A percentile compares a stretch with the other conserved stretches of the same genome.
phyloP scores from a whole-genome alignment of 257 asterid genomes.

The Capsicum rhomboideum region DNA sequence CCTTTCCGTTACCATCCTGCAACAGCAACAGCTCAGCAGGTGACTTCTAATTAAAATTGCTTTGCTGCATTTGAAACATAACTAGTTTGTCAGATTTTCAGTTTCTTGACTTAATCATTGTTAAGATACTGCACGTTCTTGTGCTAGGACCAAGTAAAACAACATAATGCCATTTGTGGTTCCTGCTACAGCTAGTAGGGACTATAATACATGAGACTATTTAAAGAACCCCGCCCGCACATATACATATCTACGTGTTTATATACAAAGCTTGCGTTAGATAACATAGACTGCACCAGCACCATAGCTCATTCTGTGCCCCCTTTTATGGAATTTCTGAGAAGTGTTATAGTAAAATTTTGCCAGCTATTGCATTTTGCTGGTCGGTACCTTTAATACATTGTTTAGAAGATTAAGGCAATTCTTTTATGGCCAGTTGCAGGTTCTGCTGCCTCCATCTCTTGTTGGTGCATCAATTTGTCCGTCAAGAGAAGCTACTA shows the following conservation, averaged over 20 bases:
- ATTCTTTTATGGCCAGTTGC: conserved; percentile 8
- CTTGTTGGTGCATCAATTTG: conserved; percentile 16
- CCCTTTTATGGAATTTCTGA: background rate
- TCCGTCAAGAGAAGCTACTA: conserved; percentile 6
- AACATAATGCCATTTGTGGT: background rate
- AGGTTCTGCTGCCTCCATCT: conserved; percentile 44
- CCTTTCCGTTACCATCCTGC: conserved; percentile 27
- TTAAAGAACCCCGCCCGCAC: background rate
- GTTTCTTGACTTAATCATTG: background rate
- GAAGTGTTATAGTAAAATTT: background rate
- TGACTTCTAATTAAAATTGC: conserved; percentile 8
- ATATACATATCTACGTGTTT: background rate
- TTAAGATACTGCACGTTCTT: background rate
- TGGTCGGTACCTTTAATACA: background rate
- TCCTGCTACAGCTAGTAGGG: background rate
- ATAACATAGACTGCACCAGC: background rate
- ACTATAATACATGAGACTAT: background rate
- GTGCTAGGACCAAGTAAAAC: background rate
- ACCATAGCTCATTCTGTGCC: background rate
- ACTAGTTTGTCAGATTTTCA: background rate
- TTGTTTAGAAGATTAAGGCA: background rate
- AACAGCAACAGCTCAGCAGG: conserved; percentile 48
- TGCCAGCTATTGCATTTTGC: background rate
- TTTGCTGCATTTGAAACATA: background rate
- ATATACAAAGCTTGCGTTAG: background rate